These are phyloP conservation scores for Carallia brachiata DNA, from an alignment of 345 rosid genomes.

Conservation along the genomic window DNA sequence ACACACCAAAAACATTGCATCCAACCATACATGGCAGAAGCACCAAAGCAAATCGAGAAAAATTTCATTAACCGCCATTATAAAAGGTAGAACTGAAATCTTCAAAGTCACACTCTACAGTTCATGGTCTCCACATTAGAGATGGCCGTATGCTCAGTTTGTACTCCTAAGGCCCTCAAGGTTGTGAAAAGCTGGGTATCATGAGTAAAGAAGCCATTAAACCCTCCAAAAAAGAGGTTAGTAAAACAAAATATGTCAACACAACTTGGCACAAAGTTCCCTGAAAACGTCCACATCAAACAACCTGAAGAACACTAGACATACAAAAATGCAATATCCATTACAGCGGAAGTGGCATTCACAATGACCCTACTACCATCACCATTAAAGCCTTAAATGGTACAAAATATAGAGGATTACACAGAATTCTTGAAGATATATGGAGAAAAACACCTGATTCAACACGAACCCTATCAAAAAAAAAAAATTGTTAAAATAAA, in stretches of 20 bases:
- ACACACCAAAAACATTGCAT: not conserved
- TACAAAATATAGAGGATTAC: not conserved
- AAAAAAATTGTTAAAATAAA: no score
- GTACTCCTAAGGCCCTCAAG: slow-evolving; percentile 15
- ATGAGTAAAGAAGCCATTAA: slow-evolving; percentile 7
- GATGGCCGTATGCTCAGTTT: slow-evolving; percentile 2
- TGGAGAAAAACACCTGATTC: not conserved
- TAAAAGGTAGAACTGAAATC: slow-evolving; percentile 10
- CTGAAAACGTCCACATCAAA: slow-evolving; percentile 23
- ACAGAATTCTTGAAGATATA: not conserved
- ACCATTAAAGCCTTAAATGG: not conserved
- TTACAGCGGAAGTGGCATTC: no score
- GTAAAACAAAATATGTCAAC: slow-evolving; percentile 8
- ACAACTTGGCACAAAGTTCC: slow-evolving; percentile 10
- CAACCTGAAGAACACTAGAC: not conserved
- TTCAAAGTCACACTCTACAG: not conserved
- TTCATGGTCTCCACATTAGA: slow-evolving; percentile 15
- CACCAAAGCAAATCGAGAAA: slow-evolving; percentile 3
- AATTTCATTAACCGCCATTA: slow-evolving; percentile 10
- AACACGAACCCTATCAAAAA: no score
- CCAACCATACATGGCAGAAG: not conserved
- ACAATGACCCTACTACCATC: no score
- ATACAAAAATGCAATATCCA: not conserved
- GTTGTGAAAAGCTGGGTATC: slow-evolving; percentile 11
- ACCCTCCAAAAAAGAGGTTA: slow-evolving; percentile 11